Evolutionary conservation across 176 grass and related monocot genomes (phyloP).

Genomic region (Eleusine coracana): DNA sequence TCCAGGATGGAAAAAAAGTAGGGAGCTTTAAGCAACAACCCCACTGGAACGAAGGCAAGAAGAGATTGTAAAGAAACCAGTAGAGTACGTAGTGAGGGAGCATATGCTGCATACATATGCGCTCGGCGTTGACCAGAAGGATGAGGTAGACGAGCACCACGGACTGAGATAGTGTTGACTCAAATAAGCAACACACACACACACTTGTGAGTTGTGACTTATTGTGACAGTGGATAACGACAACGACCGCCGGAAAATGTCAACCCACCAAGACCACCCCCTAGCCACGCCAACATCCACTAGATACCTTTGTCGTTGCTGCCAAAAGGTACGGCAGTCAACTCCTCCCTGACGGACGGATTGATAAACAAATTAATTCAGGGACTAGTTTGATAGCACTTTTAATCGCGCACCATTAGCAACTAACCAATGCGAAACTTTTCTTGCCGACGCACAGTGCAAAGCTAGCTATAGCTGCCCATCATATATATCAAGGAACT

Average conservation of each 20-base stretch:
- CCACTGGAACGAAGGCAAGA: no score
- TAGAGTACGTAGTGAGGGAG: neutral
- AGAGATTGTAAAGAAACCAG: no score
- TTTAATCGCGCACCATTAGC: slow-evolving; percentile 8
- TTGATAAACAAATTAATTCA: neutral
- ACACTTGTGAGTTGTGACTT: neutral
- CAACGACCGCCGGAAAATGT: slow-evolving; percentile 2
- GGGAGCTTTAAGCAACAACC: neutral
- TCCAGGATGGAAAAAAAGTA: neutral
- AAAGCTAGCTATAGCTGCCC: neutral
- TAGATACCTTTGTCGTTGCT: neutral
- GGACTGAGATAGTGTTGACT: slow-evolving; percentile 16
- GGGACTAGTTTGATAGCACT: neutral
- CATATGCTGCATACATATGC: neutral
- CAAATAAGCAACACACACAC: neutral
- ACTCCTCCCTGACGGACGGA: neutral
- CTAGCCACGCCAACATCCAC: slow-evolving; percentile 19
- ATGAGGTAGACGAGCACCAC: slow-evolving; percentile 25
- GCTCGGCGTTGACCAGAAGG: neutral
- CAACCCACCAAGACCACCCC: slow-evolving; percentile 24
- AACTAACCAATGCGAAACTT: neutral
- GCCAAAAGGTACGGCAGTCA: slow-evolving; percentile 38
- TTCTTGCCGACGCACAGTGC: slow-evolving; percentile 33
- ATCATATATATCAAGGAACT: neutral
- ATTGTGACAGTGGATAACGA: slow-evolving; percentile 34